Percentiles rank a stretch among this genome's conserved stretches.
Evolutionary conservation across 148 eudicot genomes (phyloP).

Genomic region (Amaranthus cruentus): DNA sequence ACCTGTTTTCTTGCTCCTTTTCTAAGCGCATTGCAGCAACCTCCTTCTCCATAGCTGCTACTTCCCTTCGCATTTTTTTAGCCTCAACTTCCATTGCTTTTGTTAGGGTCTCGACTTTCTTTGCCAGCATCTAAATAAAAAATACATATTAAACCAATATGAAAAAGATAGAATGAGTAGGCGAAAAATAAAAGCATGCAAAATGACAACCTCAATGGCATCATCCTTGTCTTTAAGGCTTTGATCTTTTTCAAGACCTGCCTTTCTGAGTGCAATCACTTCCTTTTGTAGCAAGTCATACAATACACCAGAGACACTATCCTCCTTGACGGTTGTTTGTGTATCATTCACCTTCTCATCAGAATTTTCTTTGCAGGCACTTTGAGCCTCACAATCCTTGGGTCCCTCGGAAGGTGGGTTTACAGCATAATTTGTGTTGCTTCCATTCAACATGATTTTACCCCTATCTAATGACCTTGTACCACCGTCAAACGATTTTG

Average conservation of each 20-base stretch:
- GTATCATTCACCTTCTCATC: conserved; percentile 66
- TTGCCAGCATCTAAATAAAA: conserved; percentile 72
- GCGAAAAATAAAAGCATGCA: not conserved
- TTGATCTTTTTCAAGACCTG: conserved; percentile 91
- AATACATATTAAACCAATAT: conserved; percentile 1
- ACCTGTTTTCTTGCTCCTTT: conserved; percentile 85
- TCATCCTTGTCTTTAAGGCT: conserved; percentile 99
- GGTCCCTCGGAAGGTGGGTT: conserved; percentile 50
- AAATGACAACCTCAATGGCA: conserved; percentile 73
- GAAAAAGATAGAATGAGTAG: conserved; percentile 8
- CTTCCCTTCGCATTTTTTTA: conserved; percentile 98
- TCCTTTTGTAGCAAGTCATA: conserved; percentile 94
- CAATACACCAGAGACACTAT: conserved; percentile 69
- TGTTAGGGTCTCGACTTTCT: conserved; percentile 94
- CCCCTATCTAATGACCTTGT: conserved; percentile 78
- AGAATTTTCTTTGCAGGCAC: conserved; percentile 46
- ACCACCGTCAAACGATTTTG: conserved; percentile 59
- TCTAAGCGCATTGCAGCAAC: conserved; percentile 94
- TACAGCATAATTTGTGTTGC: conserved; percentile 44
- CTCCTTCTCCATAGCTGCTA: conserved; percentile 99
- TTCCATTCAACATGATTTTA: conserved; percentile 61
- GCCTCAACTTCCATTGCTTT: conserved; percentile 99
- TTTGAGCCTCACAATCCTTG: conserved; percentile 50
- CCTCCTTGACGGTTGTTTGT: conserved; percentile 53
- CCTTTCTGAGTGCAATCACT: conserved; percentile 80